Evolutionary conservation across 148 eudicot species (phyloP).

Genomic region (Chenopodium quinoa): DNA sequence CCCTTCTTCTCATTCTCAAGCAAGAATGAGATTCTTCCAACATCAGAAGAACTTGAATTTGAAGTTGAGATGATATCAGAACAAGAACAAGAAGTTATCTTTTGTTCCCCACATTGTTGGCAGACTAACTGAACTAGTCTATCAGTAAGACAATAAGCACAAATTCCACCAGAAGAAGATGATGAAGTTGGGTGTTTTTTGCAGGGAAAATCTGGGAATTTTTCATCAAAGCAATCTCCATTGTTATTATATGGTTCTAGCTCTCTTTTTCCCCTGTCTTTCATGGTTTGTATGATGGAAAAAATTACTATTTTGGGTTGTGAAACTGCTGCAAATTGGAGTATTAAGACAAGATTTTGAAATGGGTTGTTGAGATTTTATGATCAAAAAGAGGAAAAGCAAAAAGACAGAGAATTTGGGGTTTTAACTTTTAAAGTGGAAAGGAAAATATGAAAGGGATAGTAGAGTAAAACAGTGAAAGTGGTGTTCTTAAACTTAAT

Average conservation of each 20-base stretch:
- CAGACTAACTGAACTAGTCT: slow-evolving; percentile 63
- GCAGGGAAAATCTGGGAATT: slow-evolving; percentile 47
- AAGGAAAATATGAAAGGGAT: neutral
- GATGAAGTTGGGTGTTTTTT: slow-evolving; percentile 57
- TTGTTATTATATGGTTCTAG: slow-evolving; percentile 40
- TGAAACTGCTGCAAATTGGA: neutral
- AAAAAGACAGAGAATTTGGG: slow-evolving; percentile 4
- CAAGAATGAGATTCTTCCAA: slow-evolving; percentile 72
- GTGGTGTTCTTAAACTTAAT: neutral
- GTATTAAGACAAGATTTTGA: slow-evolving; percentile 5
- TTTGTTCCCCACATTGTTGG: slow-evolving; percentile 74
- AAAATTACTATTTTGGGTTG: no score
- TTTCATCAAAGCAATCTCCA: slow-evolving; percentile 19
- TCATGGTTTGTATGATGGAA: slow-evolving; percentile 43
- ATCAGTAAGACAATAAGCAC: slow-evolving; percentile 76
- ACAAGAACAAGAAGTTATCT: slow-evolving; percentile 61
- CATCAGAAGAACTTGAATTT: slow-evolving; percentile 38
- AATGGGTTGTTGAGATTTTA: slow-evolving; percentile 19
- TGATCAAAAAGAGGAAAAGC: neutral
- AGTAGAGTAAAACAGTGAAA: no score
- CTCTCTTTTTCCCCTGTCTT: slow-evolving; percentile 64
- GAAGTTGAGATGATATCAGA: slow-evolving; percentile 51
- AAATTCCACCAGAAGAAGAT: slow-evolving; percentile 60
- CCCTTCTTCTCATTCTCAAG: slow-evolving; percentile 61
- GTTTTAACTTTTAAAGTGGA: slow-evolving; percentile 7